Conservation (phyloP, 73 alveolate genomes). For the Stentor coeruleus region DNA sequence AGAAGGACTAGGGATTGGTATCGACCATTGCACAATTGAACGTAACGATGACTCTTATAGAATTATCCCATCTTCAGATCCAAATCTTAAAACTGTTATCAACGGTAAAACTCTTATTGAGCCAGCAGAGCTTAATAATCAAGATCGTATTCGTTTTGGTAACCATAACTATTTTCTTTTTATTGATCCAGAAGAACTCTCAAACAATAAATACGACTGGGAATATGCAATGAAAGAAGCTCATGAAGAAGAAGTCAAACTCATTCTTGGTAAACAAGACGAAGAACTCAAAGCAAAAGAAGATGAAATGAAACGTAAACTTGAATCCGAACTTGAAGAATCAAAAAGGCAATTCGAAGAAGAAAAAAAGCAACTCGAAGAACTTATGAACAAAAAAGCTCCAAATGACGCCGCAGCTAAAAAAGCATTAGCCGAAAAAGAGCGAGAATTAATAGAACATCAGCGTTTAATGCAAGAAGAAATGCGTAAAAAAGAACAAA, state of each 20-base stretch:
- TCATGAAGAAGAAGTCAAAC: constrained; percentile 30
- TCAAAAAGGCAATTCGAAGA: constrained; percentile 39
- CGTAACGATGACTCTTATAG: constrained; percentile 47
- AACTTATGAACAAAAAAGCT: constrained; percentile 47
- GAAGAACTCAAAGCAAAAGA: constrained; percentile 46
- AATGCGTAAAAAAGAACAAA: constrained; percentile 26
- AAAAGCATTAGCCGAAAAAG: constrained; percentile 31
- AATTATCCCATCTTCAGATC: constrained; percentile 44
- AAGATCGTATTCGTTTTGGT: constrained; percentile 60
- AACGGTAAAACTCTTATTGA: constrained; percentile 14
- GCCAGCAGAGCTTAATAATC: constrained; percentile 19
- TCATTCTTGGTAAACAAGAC: constrained; percentile 15
- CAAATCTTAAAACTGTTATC: constrained; percentile 4
- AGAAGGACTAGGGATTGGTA: constrained; percentile 76
- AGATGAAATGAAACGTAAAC: constrained; percentile 48
- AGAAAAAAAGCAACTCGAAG: constrained; percentile 47
- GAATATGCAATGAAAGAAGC: constrained; percentile 40
- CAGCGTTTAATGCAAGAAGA: constrained; percentile 40
- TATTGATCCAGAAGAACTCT: constrained; percentile 32
- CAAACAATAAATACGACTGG: constrained; percentile 17
- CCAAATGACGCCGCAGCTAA: constrained; percentile 45
- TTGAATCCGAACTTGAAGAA: constrained; percentile 28
- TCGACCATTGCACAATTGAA: constrained; percentile 68
- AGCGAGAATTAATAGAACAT: constrained; percentile 36
- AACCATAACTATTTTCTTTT: constrained; percentile 44